phyloP scores from a whole-genome alignment of 2,329 filamentous ascomycete genomes.

The Parasarocladium wereldwijsianum region DNA sequence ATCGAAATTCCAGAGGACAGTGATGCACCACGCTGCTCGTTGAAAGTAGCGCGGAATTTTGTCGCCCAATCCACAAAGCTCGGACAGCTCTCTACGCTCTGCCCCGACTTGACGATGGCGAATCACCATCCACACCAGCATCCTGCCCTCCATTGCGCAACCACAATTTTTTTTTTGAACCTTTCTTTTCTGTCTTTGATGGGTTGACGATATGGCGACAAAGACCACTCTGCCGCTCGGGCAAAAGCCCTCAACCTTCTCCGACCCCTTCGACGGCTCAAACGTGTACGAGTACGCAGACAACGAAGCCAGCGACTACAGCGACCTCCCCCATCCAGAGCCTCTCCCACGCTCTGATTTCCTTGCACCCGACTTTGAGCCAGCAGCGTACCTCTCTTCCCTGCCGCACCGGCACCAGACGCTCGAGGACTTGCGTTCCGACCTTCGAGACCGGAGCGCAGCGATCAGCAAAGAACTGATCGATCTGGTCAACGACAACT shows the following conservation, averaged over 20 bases:
- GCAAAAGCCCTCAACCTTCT: slow-evolving; percentile 9
- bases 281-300: slow-evolving; percentile 18
- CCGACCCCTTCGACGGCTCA: slow-evolving; percentile 24
- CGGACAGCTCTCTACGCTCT: too few species aligned
- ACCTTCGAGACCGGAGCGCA: slow-evolving; percentile 68
- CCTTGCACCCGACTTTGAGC: slow-evolving; percentile 60
- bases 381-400: slow-evolving; percentile 65
- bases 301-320: slow-evolving; percentile 25
- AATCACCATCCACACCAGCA: too few species aligned
- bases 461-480: slow-evolving; percentile 75
- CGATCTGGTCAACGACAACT: slow-evolving; percentile 90
- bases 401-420: slow-evolving; percentile 84
- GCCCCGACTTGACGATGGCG: too few species aligned
- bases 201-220: slow-evolving; percentile 1
- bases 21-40: too few species aligned
- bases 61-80: too few species aligned
- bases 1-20: too few species aligned
- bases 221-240: neutral
- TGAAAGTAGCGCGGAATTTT: too few species aligned
- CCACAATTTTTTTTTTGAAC: too few species aligned
- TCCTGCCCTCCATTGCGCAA: too few species aligned
- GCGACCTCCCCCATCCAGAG: slow-evolving; percentile 69
- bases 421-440: slow-evolving; percentile 78
- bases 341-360: slow-evolving; percentile 77
- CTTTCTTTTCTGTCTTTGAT: too few species aligned